Percentiles rank a stretch among this genome's conserved stretches.
These are phyloP conservation scores for Venustampulla echinocandica DNA, from an alignment of 495 filamentous ascomycete species.

Conservation along the genomic window DNA sequence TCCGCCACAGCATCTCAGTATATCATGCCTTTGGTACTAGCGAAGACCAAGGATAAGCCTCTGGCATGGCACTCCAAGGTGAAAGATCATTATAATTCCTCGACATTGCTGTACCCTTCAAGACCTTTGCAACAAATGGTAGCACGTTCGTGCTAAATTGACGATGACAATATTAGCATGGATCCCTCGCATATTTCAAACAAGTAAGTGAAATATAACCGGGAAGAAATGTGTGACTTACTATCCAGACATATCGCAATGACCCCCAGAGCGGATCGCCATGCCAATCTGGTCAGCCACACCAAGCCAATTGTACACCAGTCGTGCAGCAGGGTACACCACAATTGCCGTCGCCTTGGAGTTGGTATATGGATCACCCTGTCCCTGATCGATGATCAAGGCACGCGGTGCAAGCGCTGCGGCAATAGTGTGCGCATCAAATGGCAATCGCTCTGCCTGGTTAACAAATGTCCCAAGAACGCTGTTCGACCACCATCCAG, in stretches of 20 bases:
- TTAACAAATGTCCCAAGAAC: conserved; percentile 40
- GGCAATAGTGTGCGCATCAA: conserved; percentile 45
- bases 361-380: conserved; percentile 40
- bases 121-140: conserved; percentile 41
- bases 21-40: conserved; percentile 25
- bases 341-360: conserved; percentile 41
- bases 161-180: conserved; percentile 4
- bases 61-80: conserved; percentile 37
- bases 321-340: conserved; percentile 42
- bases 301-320: conserved; percentile 44
- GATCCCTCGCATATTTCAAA: neutral
- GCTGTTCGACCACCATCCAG: conserved; percentile 42
- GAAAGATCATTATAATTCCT: conserved; percentile 38
- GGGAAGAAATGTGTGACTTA: neutral
- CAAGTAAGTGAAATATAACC: neutral
- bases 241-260: conserved; percentile 32
- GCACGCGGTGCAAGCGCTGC: conserved; percentile 45
- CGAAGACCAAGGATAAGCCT: conserved; percentile 40
- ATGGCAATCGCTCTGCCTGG: conserved; percentile 40
- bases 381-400: conserved; percentile 41
- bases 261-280: conserved; percentile 39
- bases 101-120: conserved; percentile 38
- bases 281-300: conserved; percentile 39
- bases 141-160: conserved; percentile 34
- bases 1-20: no score